Base-by-base conservation (phyloP, 2,329 filamentous ascomycete genomes). In the Ustilaginoidea virens region DNA sequence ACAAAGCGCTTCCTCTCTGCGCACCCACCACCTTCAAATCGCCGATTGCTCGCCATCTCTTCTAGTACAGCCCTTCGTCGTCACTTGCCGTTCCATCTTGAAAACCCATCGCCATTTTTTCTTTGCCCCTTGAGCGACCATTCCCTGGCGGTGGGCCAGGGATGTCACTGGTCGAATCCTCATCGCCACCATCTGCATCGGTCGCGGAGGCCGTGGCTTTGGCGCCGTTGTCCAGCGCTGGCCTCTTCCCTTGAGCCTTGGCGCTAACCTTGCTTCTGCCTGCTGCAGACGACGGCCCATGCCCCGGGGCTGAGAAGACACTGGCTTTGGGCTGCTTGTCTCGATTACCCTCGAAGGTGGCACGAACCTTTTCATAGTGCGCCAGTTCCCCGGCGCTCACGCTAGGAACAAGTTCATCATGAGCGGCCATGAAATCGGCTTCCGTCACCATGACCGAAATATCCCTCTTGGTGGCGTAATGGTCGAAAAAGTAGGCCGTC, bases 401-500 rank as follows among this genome's bases (percentile, higher is more conserved):
- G 56, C 78, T 86, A 11, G 86, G 86, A n/a, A 96, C 76, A 23
- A 98, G 66, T 55, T 96, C 90, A 24, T 61, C 60, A 44, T 87
- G 74, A 1, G 90, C 90, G 16, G 70, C 69, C 14, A 78, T 49
- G 47, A 98, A 98, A 52, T 98, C 90, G 27, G 79, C 69, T 51
- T 94, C 87, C 1, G 73, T 80, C 17, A 98, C 90, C 56, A 81
- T 74, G 38, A 98, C 87, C 16, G 77, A 70, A 1, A 87, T 72
- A 46, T 98, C 90, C 26, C 81, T 79, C 8, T 75, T 66, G 0
- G 71, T 81, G 10, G 87, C 85, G 39, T 81, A 64, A 54, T 96
- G 87, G 48, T 98, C 90, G 49, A 98, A 98, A 58, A 86, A 98
- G 55, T 90, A 86, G 0, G 86, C 87, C 2, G 87, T 92, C 2